phyloP scores from a whole-genome alignment of 805 yeast genomes.

The Monosporozyma aerobia region DNA sequence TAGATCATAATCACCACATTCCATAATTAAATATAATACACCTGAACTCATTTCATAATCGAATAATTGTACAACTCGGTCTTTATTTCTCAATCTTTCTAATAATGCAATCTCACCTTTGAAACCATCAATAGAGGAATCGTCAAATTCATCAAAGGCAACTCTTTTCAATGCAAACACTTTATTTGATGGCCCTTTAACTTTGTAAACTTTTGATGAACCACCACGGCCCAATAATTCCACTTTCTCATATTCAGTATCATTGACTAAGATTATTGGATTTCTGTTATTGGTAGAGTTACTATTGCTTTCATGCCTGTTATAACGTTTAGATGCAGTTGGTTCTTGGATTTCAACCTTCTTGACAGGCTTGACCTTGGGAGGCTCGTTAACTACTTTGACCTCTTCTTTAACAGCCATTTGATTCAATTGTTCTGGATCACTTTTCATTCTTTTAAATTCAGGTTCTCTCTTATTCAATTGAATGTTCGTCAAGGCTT shows the following conservation, averaged over 20 bases:
- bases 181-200: slow-evolving; percentile 45
- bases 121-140: slow-evolving; percentile 62
- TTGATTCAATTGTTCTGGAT: not conserved
- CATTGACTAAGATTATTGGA: slow-evolving; percentile 40
- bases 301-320: not conserved
- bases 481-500: slow-evolving; percentile 22
- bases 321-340: not conserved
- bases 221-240: slow-evolving; percentile 89
- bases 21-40: slow-evolving; percentile 72
- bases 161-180: slow-evolving; percentile 77
- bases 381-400: not conserved
- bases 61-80: slow-evolving; percentile 67
- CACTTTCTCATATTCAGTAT: slow-evolving; percentile 56
- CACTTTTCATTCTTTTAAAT: slow-evolving; percentile 5
- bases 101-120: slow-evolving; percentile 84
- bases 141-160: slow-evolving; percentile 71
- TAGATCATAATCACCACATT: slow-evolving; percentile 86
- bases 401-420: not conserved
- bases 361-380: not conserved
- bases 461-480: slow-evolving; percentile 13
- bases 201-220: slow-evolving; percentile 82
- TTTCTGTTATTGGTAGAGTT: slow-evolving; percentile 6
- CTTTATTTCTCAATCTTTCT: slow-evolving; percentile 45
- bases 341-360: slow-evolving; percentile 5
- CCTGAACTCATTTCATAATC: slow-evolving; percentile 65